These are phyloP conservation scores for Sugiyamaella qingdaonensis DNA, from an alignment of 805 yeast genomes.

Conservation along the genomic window DNA sequence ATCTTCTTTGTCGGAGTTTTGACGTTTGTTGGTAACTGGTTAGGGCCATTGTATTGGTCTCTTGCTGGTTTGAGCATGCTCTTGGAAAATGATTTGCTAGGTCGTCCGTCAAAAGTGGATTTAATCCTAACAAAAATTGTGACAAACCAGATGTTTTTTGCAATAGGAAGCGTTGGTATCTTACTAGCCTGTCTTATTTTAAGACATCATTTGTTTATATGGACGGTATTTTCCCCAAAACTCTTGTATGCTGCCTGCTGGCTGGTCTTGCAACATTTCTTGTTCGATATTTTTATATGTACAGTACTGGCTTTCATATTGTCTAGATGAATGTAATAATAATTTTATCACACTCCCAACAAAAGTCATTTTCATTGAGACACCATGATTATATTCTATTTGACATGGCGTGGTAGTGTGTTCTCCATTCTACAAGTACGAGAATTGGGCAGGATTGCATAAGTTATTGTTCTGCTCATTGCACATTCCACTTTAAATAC, in stretches of 20 bases:
- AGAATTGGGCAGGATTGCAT: too few relatives aligned
- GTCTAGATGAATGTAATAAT: background rate
- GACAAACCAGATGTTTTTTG: constrained; percentile 49
- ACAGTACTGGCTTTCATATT: background rate
- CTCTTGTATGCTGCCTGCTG: constrained; percentile 75
- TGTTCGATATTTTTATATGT: constrained; percentile 19
- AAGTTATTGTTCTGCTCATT: too few relatives aligned
- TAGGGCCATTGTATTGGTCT: constrained; percentile 82
- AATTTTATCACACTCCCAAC: background rate
- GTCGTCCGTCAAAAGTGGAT: background rate
- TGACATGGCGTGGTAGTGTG: too few relatives aligned
- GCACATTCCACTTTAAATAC: too few relatives aligned
- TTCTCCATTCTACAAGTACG: too few relatives aligned
- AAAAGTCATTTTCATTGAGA: too few relatives aligned
- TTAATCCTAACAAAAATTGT: constrained; percentile 4
- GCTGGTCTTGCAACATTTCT: constrained; percentile 37
- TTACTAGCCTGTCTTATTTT: constrained; percentile 66
- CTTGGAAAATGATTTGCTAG: constrained; percentile 28
- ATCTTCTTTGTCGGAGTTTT: constrained; percentile 68
- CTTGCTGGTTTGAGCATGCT: constrained; percentile 42
- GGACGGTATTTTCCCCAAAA: constrained; percentile 98
- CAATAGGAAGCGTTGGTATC: constrained; percentile 54
- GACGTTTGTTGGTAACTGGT: constrained; percentile 80
- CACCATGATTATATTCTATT: too few relatives aligned
- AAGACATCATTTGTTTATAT: constrained; percentile 83